phyloP scores from a whole-genome alignment of 139 green algal genomes.

The Tetratostichococcus sp. region DNA sequence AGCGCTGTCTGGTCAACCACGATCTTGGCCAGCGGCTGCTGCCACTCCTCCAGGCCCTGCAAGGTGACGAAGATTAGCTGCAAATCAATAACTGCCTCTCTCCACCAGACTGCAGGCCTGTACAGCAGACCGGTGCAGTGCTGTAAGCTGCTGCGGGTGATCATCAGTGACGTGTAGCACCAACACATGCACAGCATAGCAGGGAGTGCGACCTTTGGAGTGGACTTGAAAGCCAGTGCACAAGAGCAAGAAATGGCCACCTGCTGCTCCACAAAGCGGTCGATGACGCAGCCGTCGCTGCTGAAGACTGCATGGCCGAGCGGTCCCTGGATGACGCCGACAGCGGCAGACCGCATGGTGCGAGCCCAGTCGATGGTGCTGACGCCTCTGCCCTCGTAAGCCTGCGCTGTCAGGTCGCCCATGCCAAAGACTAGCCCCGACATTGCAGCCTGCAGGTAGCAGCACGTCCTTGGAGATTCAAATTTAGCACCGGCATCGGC shows the following conservation, averaged over 20 bases:
- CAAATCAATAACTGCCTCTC: no score
- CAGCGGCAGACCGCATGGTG: slow-evolving; percentile 17
- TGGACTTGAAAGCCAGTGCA: no score
- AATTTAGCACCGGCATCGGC: no score
- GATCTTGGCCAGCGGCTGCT: slow-evolving; percentile 29
- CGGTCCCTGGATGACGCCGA: slow-evolving; percentile 31
- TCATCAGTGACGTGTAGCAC: no score
- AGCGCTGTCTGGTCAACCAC: slow-evolving; percentile 40
- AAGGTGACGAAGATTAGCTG: no score
- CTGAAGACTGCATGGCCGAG: slow-evolving; percentile 33
- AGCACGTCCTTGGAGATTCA: background rate
- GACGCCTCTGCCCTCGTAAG: slow-evolving; percentile 26
- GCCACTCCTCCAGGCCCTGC: slow-evolving; percentile 6
- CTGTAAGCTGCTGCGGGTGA: no score
- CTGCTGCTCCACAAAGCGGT: background rate
- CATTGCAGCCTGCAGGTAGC: slow-evolving; percentile 21
- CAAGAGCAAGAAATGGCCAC: no score
- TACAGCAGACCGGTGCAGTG: no score
- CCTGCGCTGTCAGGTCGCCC: slow-evolving; percentile 40
- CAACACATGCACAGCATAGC: no score
- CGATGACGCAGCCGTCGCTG: background rate
- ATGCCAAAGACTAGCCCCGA: slow-evolving; percentile 29
- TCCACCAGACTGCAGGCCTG: no score
- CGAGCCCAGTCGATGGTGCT: slow-evolving; percentile 20
- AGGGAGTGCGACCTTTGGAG: no score